Conservation (phyloP, 2,329 filamentous ascomycete species). For the Fusarium phyllophilum region DNA sequence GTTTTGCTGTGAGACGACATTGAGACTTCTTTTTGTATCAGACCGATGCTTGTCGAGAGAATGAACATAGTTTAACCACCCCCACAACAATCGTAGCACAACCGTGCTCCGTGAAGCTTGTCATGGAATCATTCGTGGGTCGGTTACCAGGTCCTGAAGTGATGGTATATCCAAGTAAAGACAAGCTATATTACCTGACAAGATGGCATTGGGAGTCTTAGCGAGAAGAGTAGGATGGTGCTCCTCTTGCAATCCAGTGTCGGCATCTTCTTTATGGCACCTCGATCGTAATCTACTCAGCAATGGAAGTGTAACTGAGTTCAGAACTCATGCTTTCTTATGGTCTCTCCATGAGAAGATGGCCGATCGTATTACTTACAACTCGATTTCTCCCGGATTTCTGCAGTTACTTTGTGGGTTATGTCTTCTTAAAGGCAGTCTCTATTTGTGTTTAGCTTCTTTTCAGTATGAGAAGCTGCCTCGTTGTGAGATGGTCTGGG, state of each 20-base stretch:
- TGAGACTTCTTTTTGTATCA: background rate
- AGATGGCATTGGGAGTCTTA: background rate
- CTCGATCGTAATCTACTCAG: background rate
- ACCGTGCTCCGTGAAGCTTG: background rate
- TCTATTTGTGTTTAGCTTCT: background rate
- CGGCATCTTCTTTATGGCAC: background rate
- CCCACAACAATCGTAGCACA: background rate
- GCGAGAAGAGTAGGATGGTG: background rate
- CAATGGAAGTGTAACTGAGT: background rate
- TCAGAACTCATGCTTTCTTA: background rate
- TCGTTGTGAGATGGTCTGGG: background rate
- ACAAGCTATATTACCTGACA: slow-evolving; percentile 20
- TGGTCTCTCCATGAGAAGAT: background rate
- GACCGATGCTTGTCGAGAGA: background rate
- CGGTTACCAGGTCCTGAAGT: background rate
- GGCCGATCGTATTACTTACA: background rate
- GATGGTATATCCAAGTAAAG: slow-evolving; percentile 4
- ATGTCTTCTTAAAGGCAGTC: background rate
- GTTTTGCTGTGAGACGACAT: background rate
- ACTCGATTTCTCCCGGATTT: background rate
- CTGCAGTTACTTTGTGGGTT: background rate
- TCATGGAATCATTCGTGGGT: background rate
- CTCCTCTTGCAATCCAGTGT: background rate
- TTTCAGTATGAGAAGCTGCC: background rate
- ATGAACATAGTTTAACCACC: background rate